Evolutionary conservation across 2,329 filamentous ascomycete genomes (phyloP).

Genomic region (Arthrobotrys musiformis): DNA sequence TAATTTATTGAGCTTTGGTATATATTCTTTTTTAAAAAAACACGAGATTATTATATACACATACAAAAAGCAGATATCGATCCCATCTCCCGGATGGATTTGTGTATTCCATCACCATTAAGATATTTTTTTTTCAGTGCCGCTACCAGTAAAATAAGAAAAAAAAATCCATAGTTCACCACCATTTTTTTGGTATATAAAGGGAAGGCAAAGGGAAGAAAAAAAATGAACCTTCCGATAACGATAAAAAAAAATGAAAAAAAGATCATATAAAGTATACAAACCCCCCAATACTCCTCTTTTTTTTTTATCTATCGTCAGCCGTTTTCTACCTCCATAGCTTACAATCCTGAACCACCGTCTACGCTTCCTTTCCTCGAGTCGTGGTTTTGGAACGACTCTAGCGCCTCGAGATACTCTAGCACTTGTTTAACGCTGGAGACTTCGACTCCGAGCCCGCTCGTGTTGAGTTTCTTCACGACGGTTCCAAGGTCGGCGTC

Average conservation of each 20-base stretch:
- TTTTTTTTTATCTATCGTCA: slow-evolving; percentile 4
- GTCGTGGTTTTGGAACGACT: slow-evolving; percentile 53
- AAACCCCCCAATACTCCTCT: slow-evolving; percentile 3
- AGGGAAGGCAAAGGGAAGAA: not conserved
- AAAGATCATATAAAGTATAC: not conserved
- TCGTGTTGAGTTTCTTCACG: slow-evolving; percentile 58
- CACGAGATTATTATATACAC: slow-evolving; percentile 7
- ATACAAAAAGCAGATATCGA: not conserved
- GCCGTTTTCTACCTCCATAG: not conserved
- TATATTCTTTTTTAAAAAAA: not conserved
- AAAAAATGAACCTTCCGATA: not conserved
- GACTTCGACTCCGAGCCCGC: slow-evolving; percentile 58
- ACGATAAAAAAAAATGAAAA: not conserved
- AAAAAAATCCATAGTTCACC: not conserved
- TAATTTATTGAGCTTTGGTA: not conserved
- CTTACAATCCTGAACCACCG: slow-evolving; percentile 3
- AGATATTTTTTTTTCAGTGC: not conserved
- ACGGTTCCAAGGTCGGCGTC: slow-evolving; percentile 59
- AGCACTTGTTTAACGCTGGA: slow-evolving; percentile 59
- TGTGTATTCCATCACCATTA: slow-evolving; percentile 1
- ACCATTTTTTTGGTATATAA: slow-evolving; percentile 9
- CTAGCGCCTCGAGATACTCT: slow-evolving; percentile 57
- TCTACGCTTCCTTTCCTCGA: slow-evolving; percentile 28
- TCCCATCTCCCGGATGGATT: not conserved
- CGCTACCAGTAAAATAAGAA: not conserved